Conservation (phyloP, 1,284 basidiomycete species). For the Leucoagaricus sp. region DNA sequence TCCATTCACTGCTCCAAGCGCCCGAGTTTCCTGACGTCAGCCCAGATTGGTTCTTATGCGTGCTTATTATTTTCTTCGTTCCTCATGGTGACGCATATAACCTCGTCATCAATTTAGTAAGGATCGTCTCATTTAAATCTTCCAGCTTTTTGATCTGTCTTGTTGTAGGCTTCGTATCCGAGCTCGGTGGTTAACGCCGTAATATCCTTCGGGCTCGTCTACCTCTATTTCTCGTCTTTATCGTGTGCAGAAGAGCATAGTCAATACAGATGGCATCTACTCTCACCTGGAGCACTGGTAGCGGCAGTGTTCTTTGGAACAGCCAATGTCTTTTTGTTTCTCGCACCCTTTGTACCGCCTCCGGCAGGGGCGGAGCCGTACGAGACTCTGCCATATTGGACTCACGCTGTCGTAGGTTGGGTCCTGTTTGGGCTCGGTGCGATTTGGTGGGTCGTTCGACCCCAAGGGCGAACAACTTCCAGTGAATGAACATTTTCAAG, state of each 20-base stretch:
- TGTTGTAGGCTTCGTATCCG: conserved; percentile 34
- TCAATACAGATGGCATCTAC: conserved; percentile 2
- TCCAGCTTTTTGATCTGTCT: neutral
- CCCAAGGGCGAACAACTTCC: neutral
- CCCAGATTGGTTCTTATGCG: conserved; percentile 29
- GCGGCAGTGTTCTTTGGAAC: conserved; percentile 32
- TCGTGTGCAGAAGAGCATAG: neutral
- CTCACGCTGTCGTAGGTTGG: conserved; percentile 39
- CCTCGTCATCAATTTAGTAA: conserved; percentile 36
- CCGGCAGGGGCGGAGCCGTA: conserved; percentile 34
- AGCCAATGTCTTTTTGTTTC: conserved; percentile 37
- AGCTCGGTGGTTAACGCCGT: conserved; percentile 37
- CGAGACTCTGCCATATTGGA: conserved; percentile 36
- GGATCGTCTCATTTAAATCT: conserved; percentile 9
- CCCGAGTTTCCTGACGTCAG: neutral
- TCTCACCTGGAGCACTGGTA: conserved; percentile 20
- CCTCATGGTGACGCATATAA: conserved; percentile 39
- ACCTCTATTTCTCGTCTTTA: conserved; percentile 22
- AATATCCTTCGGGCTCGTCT: conserved; percentile 38
- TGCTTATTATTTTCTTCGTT: conserved; percentile 36
- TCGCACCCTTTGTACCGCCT: conserved; percentile 34
- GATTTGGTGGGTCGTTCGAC: conserved; percentile 30
- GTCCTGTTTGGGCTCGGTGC: conserved; percentile 34
- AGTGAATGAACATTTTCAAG: too few species aligned
- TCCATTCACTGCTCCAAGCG: neutral